Percentiles rank a stretch among this genome's conserved stretches.
These are phyloP conservation scores for Rhododendron henanense DNA, from an alignment of 148 eudicot species.

Conservation along the genomic window DNA sequence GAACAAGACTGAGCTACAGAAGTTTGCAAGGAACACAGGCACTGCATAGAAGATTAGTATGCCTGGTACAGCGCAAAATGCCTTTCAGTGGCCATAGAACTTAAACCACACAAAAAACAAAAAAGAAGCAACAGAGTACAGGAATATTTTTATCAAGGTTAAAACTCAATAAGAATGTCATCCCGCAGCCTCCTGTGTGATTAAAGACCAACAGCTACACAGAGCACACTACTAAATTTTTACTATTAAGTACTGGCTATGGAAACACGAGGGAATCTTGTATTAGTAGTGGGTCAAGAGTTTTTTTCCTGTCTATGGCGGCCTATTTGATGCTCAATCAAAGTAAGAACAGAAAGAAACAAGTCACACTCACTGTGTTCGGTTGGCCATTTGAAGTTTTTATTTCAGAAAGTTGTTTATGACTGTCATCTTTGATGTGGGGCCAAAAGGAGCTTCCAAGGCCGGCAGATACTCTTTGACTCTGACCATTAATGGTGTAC, in stretches of 20 bases:
- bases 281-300: neutral
- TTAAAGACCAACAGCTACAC: neutral
- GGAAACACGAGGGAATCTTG: neutral
- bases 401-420: too few relatives aligned
- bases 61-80: neutral
- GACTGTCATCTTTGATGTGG: too few relatives aligned
- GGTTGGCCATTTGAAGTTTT: too few relatives aligned
- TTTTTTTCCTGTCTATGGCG: neutral
- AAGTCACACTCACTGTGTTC: neutral
- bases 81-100: neutral
- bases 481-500: too few relatives aligned
- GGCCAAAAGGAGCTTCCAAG: too few relatives aligned
- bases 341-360: neutral
- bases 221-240: neutral
- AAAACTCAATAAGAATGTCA: neutral
- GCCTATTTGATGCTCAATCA: neutral
- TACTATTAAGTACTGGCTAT: neutral
- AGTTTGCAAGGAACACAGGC: constrained; percentile 5
- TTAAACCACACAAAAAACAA: neutral
- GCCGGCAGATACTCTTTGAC: too few relatives aligned
- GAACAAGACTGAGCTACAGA: neutral
- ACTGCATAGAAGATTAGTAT: neutral
- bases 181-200: neutral
- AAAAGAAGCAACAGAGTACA: neutral
- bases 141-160: neutral